Evolutionary conservation across 1,284 basidiomycete species (phyloP), one percentile per base, ranked within the genome.

Genomic region (Mycena sp.): DNA sequence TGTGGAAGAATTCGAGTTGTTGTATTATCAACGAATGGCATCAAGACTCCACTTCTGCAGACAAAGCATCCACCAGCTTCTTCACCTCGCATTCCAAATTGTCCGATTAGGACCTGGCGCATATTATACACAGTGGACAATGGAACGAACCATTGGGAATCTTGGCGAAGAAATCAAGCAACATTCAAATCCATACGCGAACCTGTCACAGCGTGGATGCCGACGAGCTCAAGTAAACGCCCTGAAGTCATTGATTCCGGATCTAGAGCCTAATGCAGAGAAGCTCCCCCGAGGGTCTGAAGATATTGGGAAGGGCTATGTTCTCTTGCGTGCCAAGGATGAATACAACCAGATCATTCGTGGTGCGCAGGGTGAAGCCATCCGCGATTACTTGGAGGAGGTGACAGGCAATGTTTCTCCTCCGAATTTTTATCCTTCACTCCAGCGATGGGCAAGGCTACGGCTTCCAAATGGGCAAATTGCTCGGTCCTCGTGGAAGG

Each of bases 401-500:
- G 30, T 40, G 0, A 46, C 21, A 12, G 50, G 19, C 17, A 35
- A 25, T 1, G 14, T 0, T 2, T 45, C 6, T n/a, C 25, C 41
- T 4, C 35, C 66, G 10, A 35, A 29, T 26, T 57, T 55, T 48
- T 37, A 35, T 25, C 38, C 29, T 1, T 17, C 28, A 17, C 64
- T 72, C n/a, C 32, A 35, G 28, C 60, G 64, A 26, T 78, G 75
- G 76, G 74, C 73, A 23, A 64, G 70, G 0, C 50, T 79, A 4
- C 59, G 48, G 1, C 70, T 79, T 29, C 74, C 74, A 4, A 77
- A 74, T 63, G 72, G 73, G 2, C 77, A 79, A 57, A 71, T 71
- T 45, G 73, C 70, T 3, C 69, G 74, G 1, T 73, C 68, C 40
- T 65, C 61, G 6, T 79, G 74, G 74, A 73, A 72, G 53, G 76